Evolutionary conservation across 2,329 filamentous ascomycete species (phyloP), one percentile per base, ranked within the genome.

Genomic region (Clonostachys solani): DNA sequence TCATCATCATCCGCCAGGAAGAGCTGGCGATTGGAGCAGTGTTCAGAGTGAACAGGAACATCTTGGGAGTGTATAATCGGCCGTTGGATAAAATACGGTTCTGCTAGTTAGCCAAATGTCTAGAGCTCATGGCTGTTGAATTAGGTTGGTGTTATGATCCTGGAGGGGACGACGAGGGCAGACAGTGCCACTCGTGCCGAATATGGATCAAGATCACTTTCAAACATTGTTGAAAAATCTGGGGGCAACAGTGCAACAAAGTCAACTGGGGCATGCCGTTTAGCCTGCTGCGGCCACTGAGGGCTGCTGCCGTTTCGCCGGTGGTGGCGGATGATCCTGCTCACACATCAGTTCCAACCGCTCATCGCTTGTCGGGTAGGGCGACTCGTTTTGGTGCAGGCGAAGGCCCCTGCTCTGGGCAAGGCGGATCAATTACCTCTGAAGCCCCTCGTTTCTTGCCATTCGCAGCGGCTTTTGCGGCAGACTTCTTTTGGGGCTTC

Each of bases 401-500:
- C 17, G 15, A 17, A n/a, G 18, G 42, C 42, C 23, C 43, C 18
- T 47, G 45, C 19, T 38, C 44, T 37, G 47, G 49, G 50, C 52
- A 52, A 49, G 50, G 47, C 55, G 51, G 51, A 47, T 58, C 49
- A 51, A 56, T 58, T 68, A 75, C 71, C 64, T 76, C 70, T 52
- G 74, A 59, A 49, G 74, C 68, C 50, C 64, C 68, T 47, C 77
- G 74, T 61, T 78, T 79, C 61, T 73, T 78, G 43, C 61, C 60
- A 48, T 62, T 62, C 12, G 61, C 56, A 45, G 64, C 59, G 52
- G 64, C 64, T 52, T 73, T 73, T 40, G 64, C 58, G 34, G 50
- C 49, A 38, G 61, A 74, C 64, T 80, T 84, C 66, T 71, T 82
- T 60, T 77, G 80, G 6, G 88, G 88, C 58, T 82, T 87, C 44